phyloP scores from a whole-genome alignment of 75 land plant genomes.

The Picea glauca region DNA sequence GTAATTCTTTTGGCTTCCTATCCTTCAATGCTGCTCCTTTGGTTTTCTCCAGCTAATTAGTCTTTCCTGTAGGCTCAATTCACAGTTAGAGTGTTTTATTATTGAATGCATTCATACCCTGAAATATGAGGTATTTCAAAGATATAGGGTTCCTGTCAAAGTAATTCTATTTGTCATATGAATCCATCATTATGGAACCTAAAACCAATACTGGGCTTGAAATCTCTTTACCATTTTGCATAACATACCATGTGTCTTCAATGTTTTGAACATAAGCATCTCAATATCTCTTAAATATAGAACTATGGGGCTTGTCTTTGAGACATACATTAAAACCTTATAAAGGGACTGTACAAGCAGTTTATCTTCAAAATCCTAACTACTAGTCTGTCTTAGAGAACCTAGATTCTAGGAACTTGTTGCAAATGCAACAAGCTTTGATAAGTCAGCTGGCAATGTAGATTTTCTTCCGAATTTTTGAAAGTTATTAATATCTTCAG shows the following conservation, averaged over 20 bases:
- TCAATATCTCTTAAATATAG: conserved; percentile 35
- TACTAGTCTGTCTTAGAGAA: conserved; percentile 10
- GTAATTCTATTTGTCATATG: background rate
- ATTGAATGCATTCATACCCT: no score
- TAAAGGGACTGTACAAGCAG: conserved; percentile 62
- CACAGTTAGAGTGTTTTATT: no score
- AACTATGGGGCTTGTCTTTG: conserved; percentile 19
- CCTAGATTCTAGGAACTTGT: no score
- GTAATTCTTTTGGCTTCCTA: no score
- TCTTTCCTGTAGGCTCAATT: no score
- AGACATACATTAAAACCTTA: conserved; percentile 37
- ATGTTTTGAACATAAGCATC: conserved; percentile 22
- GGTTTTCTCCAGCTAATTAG: no score
- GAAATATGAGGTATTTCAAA: no score
- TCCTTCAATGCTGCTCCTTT: no score
- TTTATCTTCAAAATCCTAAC: conserved; percentile 76
- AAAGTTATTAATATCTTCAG: conserved; percentile 18
- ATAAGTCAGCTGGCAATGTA: conserved; percentile 46
- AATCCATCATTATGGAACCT: conserved; percentile 23
- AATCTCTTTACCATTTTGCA: conserved; percentile 17
- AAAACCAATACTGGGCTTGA: conserved; percentile 26
- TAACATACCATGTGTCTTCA: conserved; percentile 15
- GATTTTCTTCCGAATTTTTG: conserved; percentile 46
- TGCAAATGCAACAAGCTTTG: conserved; percentile 23
- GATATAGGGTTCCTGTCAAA: no score